A percentile compares a stretch with the other conserved stretches of the same genome.
These are phyloP conservation scores for Holtermannia corniformis DNA, from an alignment of 768 basidiomycete species.

Conservation along the genomic window DNA sequence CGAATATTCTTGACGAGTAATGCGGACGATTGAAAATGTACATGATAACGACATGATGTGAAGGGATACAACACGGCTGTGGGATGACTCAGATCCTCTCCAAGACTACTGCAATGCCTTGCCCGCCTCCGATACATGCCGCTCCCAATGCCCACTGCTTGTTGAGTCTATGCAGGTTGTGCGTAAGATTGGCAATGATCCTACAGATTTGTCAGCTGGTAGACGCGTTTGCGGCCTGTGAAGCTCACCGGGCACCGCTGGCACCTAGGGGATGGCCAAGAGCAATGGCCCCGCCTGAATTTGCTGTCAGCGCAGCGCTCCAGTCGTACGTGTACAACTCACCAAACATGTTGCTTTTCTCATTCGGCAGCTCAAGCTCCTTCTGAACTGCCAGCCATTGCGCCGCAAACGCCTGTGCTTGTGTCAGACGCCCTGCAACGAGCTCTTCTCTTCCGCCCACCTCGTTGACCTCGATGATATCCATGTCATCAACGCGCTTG, in stretches of 20 bases:
- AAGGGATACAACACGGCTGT: too few relatives aligned
- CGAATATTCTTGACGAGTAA: too few relatives aligned
- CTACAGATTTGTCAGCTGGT: constrained; percentile 5
- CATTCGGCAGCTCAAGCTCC: constrained; percentile 40
- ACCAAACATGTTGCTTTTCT: constrained; percentile 37
- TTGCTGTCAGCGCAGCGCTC: not conserved
- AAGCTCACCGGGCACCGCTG: constrained; percentile 24
- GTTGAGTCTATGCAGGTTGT: constrained; percentile 41
- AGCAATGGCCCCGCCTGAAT: constrained; percentile 42
- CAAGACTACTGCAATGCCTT: constrained; percentile 40
- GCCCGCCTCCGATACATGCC: constrained; percentile 45
- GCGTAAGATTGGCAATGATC: constrained; percentile 41
- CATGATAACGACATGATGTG: too few relatives aligned
- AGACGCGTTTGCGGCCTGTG: not conserved
- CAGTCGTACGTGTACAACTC: not conserved
- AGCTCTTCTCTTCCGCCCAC: constrained; percentile 16
- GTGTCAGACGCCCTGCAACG: too few relatives aligned
- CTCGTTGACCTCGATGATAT: constrained; percentile 41
- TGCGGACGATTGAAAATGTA: too few relatives aligned
- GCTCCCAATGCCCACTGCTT: constrained; percentile 43
- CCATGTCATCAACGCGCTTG: constrained; percentile 40
- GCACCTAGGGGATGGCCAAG: constrained; percentile 29
- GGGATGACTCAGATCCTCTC: too few relatives aligned
- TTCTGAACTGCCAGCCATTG: constrained; percentile 44
- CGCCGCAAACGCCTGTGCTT: constrained; percentile 44